Conservation (phyloP, 1,284 basidiomycete genomes). For the Cutaneotrichosporon mucoides region DNA sequence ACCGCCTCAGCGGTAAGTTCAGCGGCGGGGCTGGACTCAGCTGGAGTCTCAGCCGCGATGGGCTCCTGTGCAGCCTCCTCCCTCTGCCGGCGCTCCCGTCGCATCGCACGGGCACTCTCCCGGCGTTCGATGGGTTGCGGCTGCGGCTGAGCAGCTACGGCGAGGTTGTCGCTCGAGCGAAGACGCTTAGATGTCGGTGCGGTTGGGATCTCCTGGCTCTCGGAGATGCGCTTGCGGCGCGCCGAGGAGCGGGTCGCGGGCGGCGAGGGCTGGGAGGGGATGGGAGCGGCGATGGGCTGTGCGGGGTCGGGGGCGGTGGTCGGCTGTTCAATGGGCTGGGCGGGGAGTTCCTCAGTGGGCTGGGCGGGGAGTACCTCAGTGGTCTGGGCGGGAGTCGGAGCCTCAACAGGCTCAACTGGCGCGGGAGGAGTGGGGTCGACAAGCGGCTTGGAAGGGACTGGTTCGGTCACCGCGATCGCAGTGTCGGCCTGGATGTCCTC, state of each 20-base stretch:
- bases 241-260: constrained; percentile 9
- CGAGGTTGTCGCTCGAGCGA: background rate
- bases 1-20: too few relatives aligned
- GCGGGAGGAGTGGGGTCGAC: too few relatives aligned
- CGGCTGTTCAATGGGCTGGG: too few relatives aligned
- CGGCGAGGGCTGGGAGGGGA: background rate
- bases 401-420: too few relatives aligned
- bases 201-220: background rate
- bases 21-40: too few relatives aligned
- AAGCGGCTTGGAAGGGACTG: background rate
- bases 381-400: too few relatives aligned
- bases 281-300: background rate
- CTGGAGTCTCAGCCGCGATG: too few relatives aligned
- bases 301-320: background rate
- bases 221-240: constrained; percentile 11
- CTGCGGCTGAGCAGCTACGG: background rate
- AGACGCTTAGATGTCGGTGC: constrained; percentile 2
- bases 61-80: background rate
- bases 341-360: too few relatives aligned
- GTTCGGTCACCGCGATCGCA: background rate
- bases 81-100: background rate
- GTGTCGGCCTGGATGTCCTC: background rate
- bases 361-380: too few relatives aligned
- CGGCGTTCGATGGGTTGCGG: background rate
- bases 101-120: background rate